Evolutionary conservation across 768 basidiomycete species (phyloP), one percentile per base, ranked within the genome.

Genomic region (Tylopilus vinaceipallidus): DNA sequence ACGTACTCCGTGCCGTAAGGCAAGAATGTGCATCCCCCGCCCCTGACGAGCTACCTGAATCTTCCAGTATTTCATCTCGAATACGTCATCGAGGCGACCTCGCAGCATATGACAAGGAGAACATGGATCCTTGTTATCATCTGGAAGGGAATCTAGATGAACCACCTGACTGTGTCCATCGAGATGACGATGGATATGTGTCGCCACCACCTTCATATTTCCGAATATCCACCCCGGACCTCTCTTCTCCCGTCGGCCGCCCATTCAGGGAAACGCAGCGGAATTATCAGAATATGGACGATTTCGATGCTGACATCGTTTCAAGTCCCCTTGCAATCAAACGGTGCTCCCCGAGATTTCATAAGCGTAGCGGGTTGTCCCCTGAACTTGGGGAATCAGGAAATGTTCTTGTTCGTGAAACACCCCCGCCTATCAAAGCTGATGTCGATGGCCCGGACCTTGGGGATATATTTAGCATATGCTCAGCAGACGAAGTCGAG

Each of bases 121-220:
- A 72, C 44, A 69, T 70, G 19, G 67, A 70, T 33, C 70, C 70
- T 30, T 69, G 69, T 35, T 58, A 58, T 19, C 69, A 72, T 44
- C 64, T 70, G 49, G 74, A 75, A 49, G 67, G 71, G 33, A 71
- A 79, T 50, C 69, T 71, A 8, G 68, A 73, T 26, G 64, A 74
- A 22, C 59, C 52, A 39, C 57, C 63, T 29, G 74, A 80, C 44
- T 60, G 57, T 10, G 80, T 88, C 14, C 73, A 75, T 60, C 89
- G 89, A 68, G 90, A 91, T n/a, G n/a, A n/a, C 62, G 88, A 88
- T 52, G 89, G 90, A 14, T 92, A 91, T 66, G 74, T 87, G 45
- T 89, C 89, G n/a, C 88, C 88, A 14, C 70, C 79, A 9, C 70
- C 78, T 40, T 81, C 81, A 20, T 71, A 75, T 55, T 59, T 64